Percentiles rank a stretch among this genome's conserved stretches.
Conservation (phyloP, 164 flowering plant genomes). For the Berberis thunbergii region DNA sequence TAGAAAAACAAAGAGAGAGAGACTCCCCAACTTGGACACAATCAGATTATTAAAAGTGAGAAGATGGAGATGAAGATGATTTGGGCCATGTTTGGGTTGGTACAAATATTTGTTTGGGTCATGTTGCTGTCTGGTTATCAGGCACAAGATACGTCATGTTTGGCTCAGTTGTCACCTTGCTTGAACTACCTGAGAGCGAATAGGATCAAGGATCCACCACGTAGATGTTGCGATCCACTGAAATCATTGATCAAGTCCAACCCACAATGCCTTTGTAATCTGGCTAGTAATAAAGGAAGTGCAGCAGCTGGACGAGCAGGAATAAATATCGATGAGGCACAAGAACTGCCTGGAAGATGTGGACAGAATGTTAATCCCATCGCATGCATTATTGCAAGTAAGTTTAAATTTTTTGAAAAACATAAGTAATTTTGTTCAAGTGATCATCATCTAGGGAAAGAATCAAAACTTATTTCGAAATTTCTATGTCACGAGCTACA, state of each 20-base stretch:
- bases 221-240: constrained; percentile 58
- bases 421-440: no score
- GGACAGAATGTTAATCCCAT: constrained; percentile 54
- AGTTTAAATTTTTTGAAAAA: neutral
- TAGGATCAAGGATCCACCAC: constrained; percentile 33
- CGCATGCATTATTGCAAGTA: constrained; percentile 31
- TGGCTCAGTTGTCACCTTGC: constrained; percentile 47
- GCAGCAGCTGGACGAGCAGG: constrained; percentile 33
- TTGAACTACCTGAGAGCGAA: constrained; percentile 35
- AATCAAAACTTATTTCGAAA: no score
- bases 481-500: no score
- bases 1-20: no score
- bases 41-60: no score
- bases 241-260: constrained; percentile 37
- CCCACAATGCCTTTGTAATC: constrained; percentile 51
- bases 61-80: no score
- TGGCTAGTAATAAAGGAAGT: constrained; percentile 34
- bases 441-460: no score
- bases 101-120: constrained; percentile 5
- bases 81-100: neutral
- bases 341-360: constrained; percentile 51
- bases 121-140: constrained; percentile 4
- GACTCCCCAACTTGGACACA: no score
- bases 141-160: constrained; percentile 27
- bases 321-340: constrained; percentile 38